Percentiles rank a stretch among this genome's conserved stretches.
Conservation (phyloP, 129 eudicot genomes). For the Solidago caesia region DNA sequence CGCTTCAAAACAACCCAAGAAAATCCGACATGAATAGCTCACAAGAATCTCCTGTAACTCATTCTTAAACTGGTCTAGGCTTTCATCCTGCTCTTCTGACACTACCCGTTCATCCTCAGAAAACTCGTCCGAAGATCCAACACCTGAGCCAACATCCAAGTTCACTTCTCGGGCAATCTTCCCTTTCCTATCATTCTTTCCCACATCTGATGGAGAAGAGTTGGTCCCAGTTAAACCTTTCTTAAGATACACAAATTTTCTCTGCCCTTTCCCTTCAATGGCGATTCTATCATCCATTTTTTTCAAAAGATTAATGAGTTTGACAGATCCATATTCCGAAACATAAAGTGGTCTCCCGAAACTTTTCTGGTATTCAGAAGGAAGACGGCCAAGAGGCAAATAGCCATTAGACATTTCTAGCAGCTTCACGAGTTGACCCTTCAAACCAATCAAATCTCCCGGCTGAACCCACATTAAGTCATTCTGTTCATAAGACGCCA, state of each 20-base stretch:
- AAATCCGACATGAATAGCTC: conserved; percentile 74
- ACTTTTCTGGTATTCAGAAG: conserved; percentile 76
- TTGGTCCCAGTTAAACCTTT: conserved; percentile 39
- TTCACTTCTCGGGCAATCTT: conserved; percentile 56
- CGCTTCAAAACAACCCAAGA: conserved; percentile 66
- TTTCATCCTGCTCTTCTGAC: conserved; percentile 38
- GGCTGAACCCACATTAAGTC: conserved; percentile 81
- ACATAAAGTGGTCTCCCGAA: conserved; percentile 81
- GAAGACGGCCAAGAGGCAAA: conserved; percentile 61
- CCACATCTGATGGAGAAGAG: conserved; percentile 27
- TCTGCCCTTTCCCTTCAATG: conserved; percentile 73
- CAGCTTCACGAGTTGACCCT: conserved; percentile 71
- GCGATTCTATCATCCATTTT: conserved; percentile 68
- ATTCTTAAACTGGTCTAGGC: conserved; percentile 53
- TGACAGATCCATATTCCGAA: conserved; percentile 70
- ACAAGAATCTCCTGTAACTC: conserved; percentile 92
- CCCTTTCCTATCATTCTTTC: conserved; percentile 56
- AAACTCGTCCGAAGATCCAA: conserved; percentile 73
- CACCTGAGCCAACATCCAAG: conserved; percentile 24
- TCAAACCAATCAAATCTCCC: conserved; percentile 79
- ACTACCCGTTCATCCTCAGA: conserved; percentile 57
- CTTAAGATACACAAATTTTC: conserved; percentile 56
- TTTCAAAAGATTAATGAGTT: conserved; percentile 68
- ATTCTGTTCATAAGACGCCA: conserved; percentile 36
- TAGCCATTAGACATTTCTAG: conserved; percentile 67